Conservation (phyloP, 2,329 filamentous ascomycete genomes). For the Aspergillus sp. region DNA sequence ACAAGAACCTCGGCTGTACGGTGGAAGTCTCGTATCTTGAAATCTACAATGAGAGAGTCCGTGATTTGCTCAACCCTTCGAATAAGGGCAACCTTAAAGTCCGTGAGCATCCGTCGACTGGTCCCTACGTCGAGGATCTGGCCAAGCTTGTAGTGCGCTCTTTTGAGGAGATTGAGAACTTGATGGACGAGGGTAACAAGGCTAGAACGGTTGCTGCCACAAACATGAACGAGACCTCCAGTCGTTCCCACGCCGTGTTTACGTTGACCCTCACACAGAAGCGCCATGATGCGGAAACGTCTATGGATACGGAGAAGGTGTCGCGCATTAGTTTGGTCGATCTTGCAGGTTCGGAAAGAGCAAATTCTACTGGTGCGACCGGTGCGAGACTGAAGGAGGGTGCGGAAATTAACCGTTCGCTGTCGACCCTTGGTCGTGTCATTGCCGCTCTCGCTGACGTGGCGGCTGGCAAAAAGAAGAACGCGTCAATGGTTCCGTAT, state of each 20-base stretch:
- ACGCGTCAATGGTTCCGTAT: constrained; percentile 82
- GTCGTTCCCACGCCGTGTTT: constrained; percentile 96
- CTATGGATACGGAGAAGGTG: constrained; percentile 96
- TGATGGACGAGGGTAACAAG: constrained; percentile 99
- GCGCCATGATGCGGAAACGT: constrained; percentile 84
- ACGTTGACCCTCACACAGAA: constrained; percentile 96
- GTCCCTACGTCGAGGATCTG: constrained; percentile 96
- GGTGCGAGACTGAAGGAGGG: constrained; percentile 95
- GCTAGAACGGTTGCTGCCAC: constrained; percentile 95
- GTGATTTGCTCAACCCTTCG: constrained; percentile 89
- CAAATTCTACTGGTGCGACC: constrained; percentile 94
- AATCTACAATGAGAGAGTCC: constrained; percentile 98
- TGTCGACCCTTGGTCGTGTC: constrained; percentile 94
- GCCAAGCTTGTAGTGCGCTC: constrained; percentile 92
- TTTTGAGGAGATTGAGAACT: constrained; percentile 91
- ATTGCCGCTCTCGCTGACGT: constrained; percentile 94
- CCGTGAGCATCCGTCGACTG: constrained; percentile 94
- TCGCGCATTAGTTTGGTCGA: constrained; percentile 98
- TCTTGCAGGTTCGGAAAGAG: constrained; percentile 94
- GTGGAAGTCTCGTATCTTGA: constrained; percentile 98
- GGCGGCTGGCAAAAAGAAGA: constrained; percentile 77
- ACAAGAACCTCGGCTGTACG: constrained; percentile 80
- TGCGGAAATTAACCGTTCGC: constrained; percentile 95
- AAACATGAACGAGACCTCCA: constrained; percentile 99
- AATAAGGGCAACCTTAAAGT: constrained; percentile 97